Evolutionary conservation across 129 eudicot genomes (phyloP).

Genomic region (Centaurea solstitialis): DNA sequence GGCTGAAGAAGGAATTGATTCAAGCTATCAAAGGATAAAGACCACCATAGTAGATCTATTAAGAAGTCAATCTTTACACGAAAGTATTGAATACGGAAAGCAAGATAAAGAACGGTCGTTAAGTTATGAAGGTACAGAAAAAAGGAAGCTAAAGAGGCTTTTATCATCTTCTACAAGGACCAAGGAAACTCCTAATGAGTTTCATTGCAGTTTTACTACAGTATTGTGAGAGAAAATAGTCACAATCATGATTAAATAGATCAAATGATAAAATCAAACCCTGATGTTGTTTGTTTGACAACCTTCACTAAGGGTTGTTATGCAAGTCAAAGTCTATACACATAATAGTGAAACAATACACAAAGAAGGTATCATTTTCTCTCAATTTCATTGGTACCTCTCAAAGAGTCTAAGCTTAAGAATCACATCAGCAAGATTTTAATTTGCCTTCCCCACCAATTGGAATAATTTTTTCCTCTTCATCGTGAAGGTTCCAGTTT

Average conservation of each 20-base stretch:
- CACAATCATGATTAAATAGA: not conserved
- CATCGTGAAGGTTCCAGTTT: slow-evolving; percentile 95
- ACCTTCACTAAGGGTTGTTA: not conserved
- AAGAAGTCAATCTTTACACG: slow-evolving; percentile 32
- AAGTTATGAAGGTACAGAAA: slow-evolving; percentile 18
- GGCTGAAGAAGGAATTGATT: slow-evolving; percentile 36
- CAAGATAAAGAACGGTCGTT: slow-evolving; percentile 15
- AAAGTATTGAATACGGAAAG: slow-evolving; percentile 20
- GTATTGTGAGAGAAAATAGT: not conserved
- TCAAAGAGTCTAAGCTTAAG: slow-evolving; percentile 97
- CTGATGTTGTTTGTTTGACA: not conserved
- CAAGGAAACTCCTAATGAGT: not conserved
- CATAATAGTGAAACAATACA: not conserved
- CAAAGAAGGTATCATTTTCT: not conserved
- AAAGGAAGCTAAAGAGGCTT: slow-evolving; percentile 36
- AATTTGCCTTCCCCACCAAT: slow-evolving; percentile 97
- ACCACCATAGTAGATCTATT: slow-evolving; percentile 24
- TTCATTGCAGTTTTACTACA: not conserved
- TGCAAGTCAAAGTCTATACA: not conserved
- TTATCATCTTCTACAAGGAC: slow-evolving; percentile 17
- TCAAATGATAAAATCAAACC: not conserved
- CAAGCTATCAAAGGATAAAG: slow-evolving; percentile 41
- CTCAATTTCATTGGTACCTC: slow-evolving; percentile 45
- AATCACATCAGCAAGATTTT: slow-evolving; percentile 95
- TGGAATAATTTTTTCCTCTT: slow-evolving; percentile 91